Base-by-base conservation (phyloP, 2,329 filamentous ascomycete genomes). In the Sarocladium strictum region DNA sequence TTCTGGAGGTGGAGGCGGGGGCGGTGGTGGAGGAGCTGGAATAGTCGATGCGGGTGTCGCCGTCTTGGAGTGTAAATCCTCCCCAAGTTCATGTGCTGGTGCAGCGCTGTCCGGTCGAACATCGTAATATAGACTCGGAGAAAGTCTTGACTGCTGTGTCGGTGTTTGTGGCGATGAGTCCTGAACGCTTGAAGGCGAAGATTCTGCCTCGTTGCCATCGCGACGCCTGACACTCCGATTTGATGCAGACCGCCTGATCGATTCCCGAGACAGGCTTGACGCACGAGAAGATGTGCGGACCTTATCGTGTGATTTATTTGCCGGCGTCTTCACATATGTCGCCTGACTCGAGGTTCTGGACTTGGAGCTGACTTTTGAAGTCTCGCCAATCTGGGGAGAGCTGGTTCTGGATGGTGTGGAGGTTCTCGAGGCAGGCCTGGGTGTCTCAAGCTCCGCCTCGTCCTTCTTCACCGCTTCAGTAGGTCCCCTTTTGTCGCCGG, bases 1-100 rank as follows among this genome's bases (percentile, higher is more conserved):
- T 1, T 87, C 85, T 1, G 90, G 87, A 2, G 88, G 91, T 0
- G 91, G 90, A 0, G 89, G 90, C 1, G 90, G 80, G 1, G 80
- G 76, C 0, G 80, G 77, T 0, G 77, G 78, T 0, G 75, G 74
- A 2, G 72, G 72, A 3, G 78, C 72, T 33, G 65, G 68, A 37
- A 64, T 62, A 52, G 56, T 59, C 43, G 67, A 66, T 11, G 68
- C 64, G 41, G 70, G 66, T 4, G 71, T 75, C 66, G 65, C 73
- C 2, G 73, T 74, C 53, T 70, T 71, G 17, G 67, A 70, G 40
- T 63, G 63, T 19, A 66, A 38, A 33, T 58, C 59, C 6, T 74
- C 72, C 33, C 72, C 68, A n/a, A 69, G 64, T 40, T 69, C 66
- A 15, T 68, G 67, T 12, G 69, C 64, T 26, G 70, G 67, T 12